phyloP scores from a whole-genome alignment of 176 grass and related monocot genomes.

The Puya raimondii region DNA sequence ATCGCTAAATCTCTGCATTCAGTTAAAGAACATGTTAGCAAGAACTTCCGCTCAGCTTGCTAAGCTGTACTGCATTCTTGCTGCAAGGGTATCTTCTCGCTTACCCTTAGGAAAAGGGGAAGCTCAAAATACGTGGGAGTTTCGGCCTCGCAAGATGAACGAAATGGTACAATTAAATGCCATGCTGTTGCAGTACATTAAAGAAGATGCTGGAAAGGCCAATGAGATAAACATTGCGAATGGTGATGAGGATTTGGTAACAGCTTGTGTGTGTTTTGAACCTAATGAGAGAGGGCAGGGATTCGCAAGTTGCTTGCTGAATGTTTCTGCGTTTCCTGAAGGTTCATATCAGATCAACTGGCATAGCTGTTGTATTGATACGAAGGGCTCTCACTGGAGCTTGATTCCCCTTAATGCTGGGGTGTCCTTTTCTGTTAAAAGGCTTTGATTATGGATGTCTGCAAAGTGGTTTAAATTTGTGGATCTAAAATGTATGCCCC shows the following conservation, averaged over 20 bases:
- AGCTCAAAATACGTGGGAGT: conserved; percentile 10
- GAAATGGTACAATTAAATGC: conserved; percentile 49
- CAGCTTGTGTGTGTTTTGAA: conserved; percentile 35
- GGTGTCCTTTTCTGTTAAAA: conserved; percentile 33
- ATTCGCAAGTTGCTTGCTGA: conserved; percentile 52
- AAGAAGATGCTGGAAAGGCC: conserved; percentile 14
- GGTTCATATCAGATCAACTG: conserved; percentile 65
- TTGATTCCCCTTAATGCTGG: conserved; percentile 60
- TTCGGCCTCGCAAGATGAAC: conserved; percentile 10
- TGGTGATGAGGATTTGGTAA: conserved; percentile 18
- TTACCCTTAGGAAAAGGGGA: conserved; percentile 22
- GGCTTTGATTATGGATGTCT: conserved; percentile 4
- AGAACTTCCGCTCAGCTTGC: conserved; percentile 13
- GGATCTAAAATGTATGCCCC: too few species aligned
- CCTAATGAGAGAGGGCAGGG: conserved; percentile 35
- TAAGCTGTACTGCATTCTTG: conserved; percentile 54
- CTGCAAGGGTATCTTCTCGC: conserved; percentile 18
- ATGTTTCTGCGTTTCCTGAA: conserved; percentile 49
- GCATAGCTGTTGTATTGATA: conserved; percentile 48
- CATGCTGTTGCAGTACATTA: conserved; percentile 37
- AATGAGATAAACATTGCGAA: background rate
- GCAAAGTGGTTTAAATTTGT: too few species aligned
- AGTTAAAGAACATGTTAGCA: conserved; percentile 38
- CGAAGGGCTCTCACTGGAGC: conserved; percentile 38
- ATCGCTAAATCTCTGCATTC: conserved; percentile 64